phyloP scores from a whole-genome alignment of 179 eudicot species.

The Monotropa hypopitys region DNA sequence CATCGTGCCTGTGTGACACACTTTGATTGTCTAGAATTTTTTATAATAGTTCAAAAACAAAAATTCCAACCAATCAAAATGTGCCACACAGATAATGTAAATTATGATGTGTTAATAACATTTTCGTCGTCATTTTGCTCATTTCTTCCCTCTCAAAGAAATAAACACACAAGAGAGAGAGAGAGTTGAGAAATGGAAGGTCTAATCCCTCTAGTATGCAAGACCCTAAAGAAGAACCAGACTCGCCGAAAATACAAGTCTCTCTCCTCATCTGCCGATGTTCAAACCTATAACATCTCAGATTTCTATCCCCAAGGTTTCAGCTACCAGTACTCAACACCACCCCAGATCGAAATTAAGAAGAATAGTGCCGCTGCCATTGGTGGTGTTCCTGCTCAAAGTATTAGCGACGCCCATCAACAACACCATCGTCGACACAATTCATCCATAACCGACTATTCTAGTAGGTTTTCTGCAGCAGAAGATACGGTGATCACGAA shows the following conservation, averaged over 20 bases:
- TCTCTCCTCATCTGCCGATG: slow-evolving; percentile 17
- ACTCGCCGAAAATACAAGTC: slow-evolving; percentile 31
- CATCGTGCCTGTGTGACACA: too few relatives aligned
- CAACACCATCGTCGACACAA: neutral
- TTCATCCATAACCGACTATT: neutral
- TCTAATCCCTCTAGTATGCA: slow-evolving; percentile 35
- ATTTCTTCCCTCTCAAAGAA: neutral
- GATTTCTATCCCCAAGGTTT: slow-evolving; percentile 16
- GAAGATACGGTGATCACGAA: neutral
- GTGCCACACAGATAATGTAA: too few relatives aligned
- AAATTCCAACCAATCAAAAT: too few relatives aligned
- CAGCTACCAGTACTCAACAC: neutral
- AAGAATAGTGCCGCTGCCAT: neutral
- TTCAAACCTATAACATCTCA: slow-evolving; percentile 17
- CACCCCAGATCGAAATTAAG: neutral
- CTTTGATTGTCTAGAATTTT: too few relatives aligned
- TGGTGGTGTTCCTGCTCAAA: neutral
- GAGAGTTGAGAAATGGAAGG: slow-evolving; percentile 34
- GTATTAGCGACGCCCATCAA: neutral
- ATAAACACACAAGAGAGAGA: neutral
- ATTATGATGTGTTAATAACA: too few relatives aligned
- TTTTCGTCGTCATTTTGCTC: neutral
- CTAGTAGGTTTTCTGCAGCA: neutral
- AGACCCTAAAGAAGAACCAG: slow-evolving; percentile 25
- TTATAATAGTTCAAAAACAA: too few relatives aligned